Evolutionary conservation across 306 rosid genomes (phyloP).

Genomic region (Cajanus cajan): DNA sequence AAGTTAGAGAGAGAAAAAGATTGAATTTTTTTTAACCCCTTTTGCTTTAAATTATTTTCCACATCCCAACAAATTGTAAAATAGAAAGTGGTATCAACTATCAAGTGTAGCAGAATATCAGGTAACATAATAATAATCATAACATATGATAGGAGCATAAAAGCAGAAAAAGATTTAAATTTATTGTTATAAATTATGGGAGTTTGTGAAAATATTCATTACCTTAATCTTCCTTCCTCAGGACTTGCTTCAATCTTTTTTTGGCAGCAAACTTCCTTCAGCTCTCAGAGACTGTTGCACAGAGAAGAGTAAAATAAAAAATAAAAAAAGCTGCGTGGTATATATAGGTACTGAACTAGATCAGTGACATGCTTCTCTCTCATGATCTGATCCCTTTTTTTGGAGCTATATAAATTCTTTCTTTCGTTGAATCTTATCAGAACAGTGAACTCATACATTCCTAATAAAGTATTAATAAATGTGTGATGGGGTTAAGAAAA

Average conservation of each 20-base stretch:
- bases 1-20: conserved; percentile 7
- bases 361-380: conserved; percentile 15
- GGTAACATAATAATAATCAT: neutral
- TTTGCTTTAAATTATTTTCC: conserved; percentile 1
- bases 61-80: conserved; percentile 1
- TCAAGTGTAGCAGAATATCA: neutral
- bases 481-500: neutral
- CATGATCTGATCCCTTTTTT: conserved; percentile 13
- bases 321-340: neutral
- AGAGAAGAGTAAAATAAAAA: conserved; percentile 21
- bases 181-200: neutral
- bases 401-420: neutral
- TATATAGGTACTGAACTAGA: conserved; percentile 20
- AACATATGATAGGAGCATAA: neutral
- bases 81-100: conserved; percentile 21
- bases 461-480: neutral
- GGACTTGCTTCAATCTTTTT: conserved; percentile 9
- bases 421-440: neutral
- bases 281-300: conserved; percentile 6
- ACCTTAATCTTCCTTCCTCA: conserved; percentile 19
- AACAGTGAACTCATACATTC: neutral
- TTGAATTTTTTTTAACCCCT: neutral
- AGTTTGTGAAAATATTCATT: neutral
- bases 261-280: neutral
- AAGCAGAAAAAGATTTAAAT: neutral